A percentile compares a stretch with the other conserved stretches of the same genome.
phyloP scores from a whole-genome alignment of 2,329 filamentous ascomycete genomes.

The Ophiostoma piceae region DNA sequence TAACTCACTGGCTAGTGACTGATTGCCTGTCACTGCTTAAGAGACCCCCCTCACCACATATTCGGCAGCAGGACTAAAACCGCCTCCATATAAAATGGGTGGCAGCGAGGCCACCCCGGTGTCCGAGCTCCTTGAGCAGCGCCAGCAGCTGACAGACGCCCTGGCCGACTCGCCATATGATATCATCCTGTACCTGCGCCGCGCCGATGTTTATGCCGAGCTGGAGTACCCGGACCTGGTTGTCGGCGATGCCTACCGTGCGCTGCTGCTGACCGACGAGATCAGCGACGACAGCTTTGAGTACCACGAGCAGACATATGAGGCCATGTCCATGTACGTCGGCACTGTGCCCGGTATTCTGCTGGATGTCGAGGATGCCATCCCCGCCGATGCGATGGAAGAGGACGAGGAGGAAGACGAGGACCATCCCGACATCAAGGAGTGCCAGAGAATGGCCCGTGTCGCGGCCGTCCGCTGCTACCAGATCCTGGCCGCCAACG shows the following conservation, averaged over 20 bases:
- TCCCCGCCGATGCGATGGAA: not conserved
- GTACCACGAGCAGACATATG: constrained; percentile 65
- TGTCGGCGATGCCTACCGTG: constrained; percentile 82
- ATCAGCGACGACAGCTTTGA: constrained; percentile 73
- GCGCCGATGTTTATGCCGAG: constrained; percentile 64
- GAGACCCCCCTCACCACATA: not conserved
- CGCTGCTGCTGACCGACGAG: constrained; percentile 80
- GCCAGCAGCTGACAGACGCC: constrained; percentile 52
- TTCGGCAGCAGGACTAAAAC: not conserved
- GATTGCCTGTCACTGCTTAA: not conserved
- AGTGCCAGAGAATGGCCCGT: constrained; percentile 38
- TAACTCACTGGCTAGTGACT: not conserved
- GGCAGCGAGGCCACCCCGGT: constrained; percentile 21
- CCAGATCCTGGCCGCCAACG: constrained; percentile 53
- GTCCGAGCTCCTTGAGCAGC: constrained; percentile 47
- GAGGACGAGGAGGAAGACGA: not conserved
- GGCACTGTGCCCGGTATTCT: constrained; percentile 43
- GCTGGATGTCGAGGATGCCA: constrained; percentile 24
- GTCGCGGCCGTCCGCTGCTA: constrained; percentile 53
- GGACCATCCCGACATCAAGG: not conserved
- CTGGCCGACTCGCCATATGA: constrained; percentile 54
- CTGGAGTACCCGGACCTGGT: constrained; percentile 87
- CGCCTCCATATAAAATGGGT: not conserved
- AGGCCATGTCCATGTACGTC: constrained; percentile 44
- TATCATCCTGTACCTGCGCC: constrained; percentile 59